Evolutionary conservation across 768 basidiomycete species (phyloP).

Genomic region (Pulveroboletus sp.): DNA sequence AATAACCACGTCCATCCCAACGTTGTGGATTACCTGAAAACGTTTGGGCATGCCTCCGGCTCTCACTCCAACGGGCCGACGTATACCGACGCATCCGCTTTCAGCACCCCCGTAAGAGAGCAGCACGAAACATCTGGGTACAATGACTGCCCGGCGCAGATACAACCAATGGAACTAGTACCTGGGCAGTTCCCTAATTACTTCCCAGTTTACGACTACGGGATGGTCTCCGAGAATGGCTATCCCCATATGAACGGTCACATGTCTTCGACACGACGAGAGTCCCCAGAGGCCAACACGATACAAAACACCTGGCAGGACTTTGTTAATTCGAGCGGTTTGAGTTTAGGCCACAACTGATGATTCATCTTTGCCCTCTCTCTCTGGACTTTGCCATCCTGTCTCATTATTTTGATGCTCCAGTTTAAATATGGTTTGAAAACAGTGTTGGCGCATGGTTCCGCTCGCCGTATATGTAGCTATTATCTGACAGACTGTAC

Average conservation of each 20-base stretch:
- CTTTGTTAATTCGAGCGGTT: conserved; percentile 43
- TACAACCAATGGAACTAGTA: conserved; percentile 32
- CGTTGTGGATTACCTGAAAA: conserved; percentile 67
- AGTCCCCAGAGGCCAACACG: conserved; percentile 55
- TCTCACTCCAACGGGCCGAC: conserved; percentile 22
- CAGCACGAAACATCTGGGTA: conserved; percentile 24
- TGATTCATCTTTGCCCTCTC: no score
- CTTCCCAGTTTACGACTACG: conserved; percentile 77
- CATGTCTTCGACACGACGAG: conserved; percentile 34
- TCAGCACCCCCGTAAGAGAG: conserved; percentile 25
- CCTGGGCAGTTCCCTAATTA: conserved; percentile 57
- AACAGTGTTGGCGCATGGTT: conserved; percentile 4
- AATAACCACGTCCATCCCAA: conserved; percentile 54
- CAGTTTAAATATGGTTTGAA: conserved; percentile 7
- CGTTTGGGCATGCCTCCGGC: conserved; percentile 43
- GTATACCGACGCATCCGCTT: conserved; percentile 23
- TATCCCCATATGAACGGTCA: conserved; percentile 39
- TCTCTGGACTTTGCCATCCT: not conserved
- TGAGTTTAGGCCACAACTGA: conserved; percentile 16
- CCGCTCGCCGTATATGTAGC: conserved; percentile 18
- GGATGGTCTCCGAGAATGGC: conserved; percentile 31
- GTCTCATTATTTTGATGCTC: conserved; percentile 3
- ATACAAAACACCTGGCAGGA: conserved; percentile 65
- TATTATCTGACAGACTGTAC: conserved; percentile 9
- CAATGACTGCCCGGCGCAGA: conserved; percentile 17